Evolutionary conservation across 208 protist species (phyloP), one percentile per base, ranked within the genome.

Genomic region (Histomonas meleagridis): DNA sequence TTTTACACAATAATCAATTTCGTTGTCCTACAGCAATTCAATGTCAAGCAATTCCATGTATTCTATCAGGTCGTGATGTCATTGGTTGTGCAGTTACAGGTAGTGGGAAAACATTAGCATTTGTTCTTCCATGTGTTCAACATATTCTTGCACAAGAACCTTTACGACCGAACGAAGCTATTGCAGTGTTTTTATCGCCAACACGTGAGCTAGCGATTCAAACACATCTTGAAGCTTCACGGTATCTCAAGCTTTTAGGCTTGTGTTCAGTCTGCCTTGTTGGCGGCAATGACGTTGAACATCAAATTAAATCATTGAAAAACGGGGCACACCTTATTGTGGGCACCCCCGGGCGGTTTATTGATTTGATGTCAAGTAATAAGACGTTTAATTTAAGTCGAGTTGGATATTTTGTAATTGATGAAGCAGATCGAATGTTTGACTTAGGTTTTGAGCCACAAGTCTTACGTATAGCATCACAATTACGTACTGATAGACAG

Each of bases 391-490:
- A 97, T 92, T 91, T 97, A 46, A 79, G 78, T 0, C 93, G 96
- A 48, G 92, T 95, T 12, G 95, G 95, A 12, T 99, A 96, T 94
- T 94, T 99, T 0, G 97, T 98, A 4, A 95, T 99, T 1, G 98
- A 99, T 94, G 98, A 99, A 62, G 98, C 97, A 0, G 98, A 99
- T 92, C 95, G 98, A 72, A 98, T 99, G 97, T 98, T 99, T 65
- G 98, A 99, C 93, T 97, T 99, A 95, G 98, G 98, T 46, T 99
- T 99, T 93, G 97, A 98, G 93, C 96, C 96, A 23, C 97, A 99
- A 94, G 98, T 99, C 62, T 95, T 94, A n/a, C 95, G 96, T 62
- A 96, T 99, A 62, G 95, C 98, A 92, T 95, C 95, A 28, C 96
- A 97, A 93, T 96, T 98, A 9, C 95, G 97, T 78, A 95, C 96